Base-by-base conservation (phyloP, 495 filamentous ascomycete species). In the Podospora pseudoanserina region DNA sequence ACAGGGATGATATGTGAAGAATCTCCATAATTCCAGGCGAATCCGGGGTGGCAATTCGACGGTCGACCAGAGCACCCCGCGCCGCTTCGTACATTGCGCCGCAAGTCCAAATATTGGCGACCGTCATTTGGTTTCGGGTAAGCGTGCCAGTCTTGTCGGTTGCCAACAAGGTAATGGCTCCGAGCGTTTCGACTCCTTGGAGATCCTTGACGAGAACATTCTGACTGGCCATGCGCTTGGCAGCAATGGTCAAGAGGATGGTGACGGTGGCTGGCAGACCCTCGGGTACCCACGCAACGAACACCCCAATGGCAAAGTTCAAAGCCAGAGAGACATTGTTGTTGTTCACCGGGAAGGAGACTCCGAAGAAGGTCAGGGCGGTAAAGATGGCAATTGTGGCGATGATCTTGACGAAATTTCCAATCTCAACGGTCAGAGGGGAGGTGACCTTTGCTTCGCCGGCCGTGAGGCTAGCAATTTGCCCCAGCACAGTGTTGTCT, bases 401-500 rank as follows among this genome's bases (percentile, higher is more conserved):
- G 20, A 74, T 70, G 34, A 74, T 70, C 65, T 70, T 74, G 69
- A 74, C 72, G 64, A 71, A 72, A 65, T 69, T 69, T 54, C 55
- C 56, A 32, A 72, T 69, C 62, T 72, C 70, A 63, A 60, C 56
- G 3, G 65, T 58, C 16, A 72, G 58, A 4, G 67, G 67, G 13
- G 70, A 68, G 5, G 54, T 16, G 5, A 18, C 15, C 65, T 72
- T 69, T 39, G 67, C 67, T 27, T 67, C 67, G 4, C 67, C 70
- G n/a, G 67, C 67, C 4, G 70, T 72, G 28, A 69, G 65, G 18
- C 65, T 60, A 11, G 89, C 89, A 65, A 92, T 90, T 34, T 83
- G 82, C 4, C 89, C 89, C 60, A 91, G 87, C 60, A 91, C 86
- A 0, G 89, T 91, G 60, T 77, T 78, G 84, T 90, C 89, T n/a